Evolutionary conservation across 2,329 filamentous ascomycete genomes (phyloP).

Genomic region (Escovopsis sp.): DNA sequence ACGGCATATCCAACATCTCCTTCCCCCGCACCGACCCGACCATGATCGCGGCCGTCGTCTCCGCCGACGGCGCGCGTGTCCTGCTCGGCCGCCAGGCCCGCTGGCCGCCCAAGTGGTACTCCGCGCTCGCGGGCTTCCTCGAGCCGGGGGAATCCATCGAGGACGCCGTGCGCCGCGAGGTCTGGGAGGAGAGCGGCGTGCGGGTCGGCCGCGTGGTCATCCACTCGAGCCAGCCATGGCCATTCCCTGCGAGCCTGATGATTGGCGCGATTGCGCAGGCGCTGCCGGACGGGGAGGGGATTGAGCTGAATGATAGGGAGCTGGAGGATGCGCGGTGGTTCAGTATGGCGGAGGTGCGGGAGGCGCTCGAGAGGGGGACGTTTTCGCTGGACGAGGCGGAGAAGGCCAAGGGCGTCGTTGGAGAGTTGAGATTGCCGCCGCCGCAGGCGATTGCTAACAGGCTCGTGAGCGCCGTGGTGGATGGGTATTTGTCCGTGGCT

Average conservation of each 20-base stretch:
- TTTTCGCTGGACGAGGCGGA: slow-evolving; percentile 49
- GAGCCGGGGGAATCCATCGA: slow-evolving; percentile 77
- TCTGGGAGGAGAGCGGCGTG: slow-evolving; percentile 76
- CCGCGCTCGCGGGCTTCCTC: slow-evolving; percentile 73
- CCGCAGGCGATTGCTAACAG: slow-evolving; percentile 85
- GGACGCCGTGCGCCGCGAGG: slow-evolving; percentile 68
- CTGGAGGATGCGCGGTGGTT: slow-evolving; percentile 86
- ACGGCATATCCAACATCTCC: slow-evolving; percentile 73
- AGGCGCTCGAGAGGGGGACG: slow-evolving; percentile 51
- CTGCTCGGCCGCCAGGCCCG: slow-evolving; percentile 75
- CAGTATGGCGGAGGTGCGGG: slow-evolving; percentile 59
- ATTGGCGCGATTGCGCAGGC: slow-evolving; percentile 81
- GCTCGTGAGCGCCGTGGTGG: slow-evolving; percentile 63
- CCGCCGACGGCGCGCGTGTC: slow-evolving; percentile 57
- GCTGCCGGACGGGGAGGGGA: slow-evolving; percentile 58
- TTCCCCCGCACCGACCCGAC: slow-evolving; percentile 91
- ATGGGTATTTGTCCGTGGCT: slow-evolving; percentile 48
- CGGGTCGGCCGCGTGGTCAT: slow-evolving; percentile 62
- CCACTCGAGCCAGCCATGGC: slow-evolving; percentile 77
- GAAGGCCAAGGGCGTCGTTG: slow-evolving; percentile 40
- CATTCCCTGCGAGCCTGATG: slow-evolving; percentile 73
- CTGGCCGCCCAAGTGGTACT: slow-evolving; percentile 77
- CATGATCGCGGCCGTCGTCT: slow-evolving; percentile 88
- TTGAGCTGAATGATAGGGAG: slow-evolving; percentile 81
- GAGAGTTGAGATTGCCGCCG: slow-evolving; percentile 65